Evolutionary conservation across 495 filamentous ascomycete genomes (phyloP), one percentile per base, ranked within the genome.

Genomic region (Penicillium alfredii): DNA sequence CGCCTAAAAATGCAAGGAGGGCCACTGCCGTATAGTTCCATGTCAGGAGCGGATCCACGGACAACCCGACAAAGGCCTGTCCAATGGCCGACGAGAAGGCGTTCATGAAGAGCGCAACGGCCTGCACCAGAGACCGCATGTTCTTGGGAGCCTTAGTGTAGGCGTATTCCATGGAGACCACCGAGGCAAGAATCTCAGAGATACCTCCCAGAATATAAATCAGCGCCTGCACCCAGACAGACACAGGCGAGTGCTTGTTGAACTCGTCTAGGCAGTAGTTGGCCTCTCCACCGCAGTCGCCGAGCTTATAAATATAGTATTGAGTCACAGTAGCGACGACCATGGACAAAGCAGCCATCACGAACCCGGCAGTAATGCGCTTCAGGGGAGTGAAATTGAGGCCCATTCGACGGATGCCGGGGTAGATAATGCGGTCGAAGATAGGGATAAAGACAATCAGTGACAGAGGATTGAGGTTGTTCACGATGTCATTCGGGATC

Each of bases 381-480:
- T 81, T 86, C 47, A 90, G 64, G 1, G 86, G 84, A 0, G 79
- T 81, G 45, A 88, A 80, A 13, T 77, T 69, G 60, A 87, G 64
- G 3, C 76, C 73, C 11, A 63, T 44, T 27, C 71, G 77, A 35
- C 81, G 77, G 9, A 90, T 61, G 5, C 51, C 49, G 0, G 86
- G 86, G 54, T 88, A 92, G 33, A 89, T 18, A 35, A 85, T 20
- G 8, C 69, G 59, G 49, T 92, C 86, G 44, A 74, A 69, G 37
- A 90, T 71, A 6, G 86, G 86, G 36, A 90, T 87, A 42, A 88
- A 73, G 56, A 92, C 83, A 54, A 90, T 73, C 23, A 89, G 61
- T 2, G 82, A 69, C 39, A 90, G 64, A 8, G 86, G 84, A 54
- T 89, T 79, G 18, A 92, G 72, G 54, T 89, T 92, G 45, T 73